Conservation (phyloP, 768 basidiomycete species). For the Clavaria fumosa region DNA sequence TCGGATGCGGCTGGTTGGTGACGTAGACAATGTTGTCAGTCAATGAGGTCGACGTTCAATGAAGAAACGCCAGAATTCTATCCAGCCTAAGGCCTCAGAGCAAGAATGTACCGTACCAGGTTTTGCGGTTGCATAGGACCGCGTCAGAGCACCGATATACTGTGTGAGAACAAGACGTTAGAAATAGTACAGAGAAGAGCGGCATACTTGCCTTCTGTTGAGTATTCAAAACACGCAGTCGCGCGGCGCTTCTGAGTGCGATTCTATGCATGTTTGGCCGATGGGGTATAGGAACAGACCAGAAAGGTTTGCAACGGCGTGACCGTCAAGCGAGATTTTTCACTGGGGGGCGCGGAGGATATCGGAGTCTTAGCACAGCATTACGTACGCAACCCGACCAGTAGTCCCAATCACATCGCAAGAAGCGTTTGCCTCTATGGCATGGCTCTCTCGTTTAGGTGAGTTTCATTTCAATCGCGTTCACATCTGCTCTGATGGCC, state of each 20-base stretch:
- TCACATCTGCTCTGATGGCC: no score
- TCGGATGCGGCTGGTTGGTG: slow-evolving; percentile 78
- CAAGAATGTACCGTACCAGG: slow-evolving; percentile 48
- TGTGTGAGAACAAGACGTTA: slow-evolving; percentile 15
- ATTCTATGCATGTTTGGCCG: slow-evolving; percentile 62
- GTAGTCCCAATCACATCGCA: no score
- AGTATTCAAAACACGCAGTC: slow-evolving; percentile 55
- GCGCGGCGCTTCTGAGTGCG: slow-evolving; percentile 71
- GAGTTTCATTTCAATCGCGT: no score
- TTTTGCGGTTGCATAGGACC: slow-evolving; percentile 96
- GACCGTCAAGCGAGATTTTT: no score
- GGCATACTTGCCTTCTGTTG: slow-evolving; percentile 33
- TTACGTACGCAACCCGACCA: no score
- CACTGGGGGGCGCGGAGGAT: no score
- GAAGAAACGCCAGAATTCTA: slow-evolving; percentile 12
- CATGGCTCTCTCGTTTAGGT: no score
- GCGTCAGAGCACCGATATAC: slow-evolving; percentile 40
- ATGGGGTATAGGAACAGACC: slow-evolving; percentile 14
- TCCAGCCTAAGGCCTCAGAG: background rate
- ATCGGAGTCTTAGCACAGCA: no score
- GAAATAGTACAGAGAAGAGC: slow-evolving; percentile 14
- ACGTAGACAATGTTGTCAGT: slow-evolving; percentile 20
- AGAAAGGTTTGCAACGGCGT: no score
- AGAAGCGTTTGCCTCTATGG: no score
- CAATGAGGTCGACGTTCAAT: slow-evolving; percentile 6